These are phyloP conservation scores for Boletellus sp. DNA, from an alignment of 768 basidiomycete genomes.

Conservation along the genomic window DNA sequence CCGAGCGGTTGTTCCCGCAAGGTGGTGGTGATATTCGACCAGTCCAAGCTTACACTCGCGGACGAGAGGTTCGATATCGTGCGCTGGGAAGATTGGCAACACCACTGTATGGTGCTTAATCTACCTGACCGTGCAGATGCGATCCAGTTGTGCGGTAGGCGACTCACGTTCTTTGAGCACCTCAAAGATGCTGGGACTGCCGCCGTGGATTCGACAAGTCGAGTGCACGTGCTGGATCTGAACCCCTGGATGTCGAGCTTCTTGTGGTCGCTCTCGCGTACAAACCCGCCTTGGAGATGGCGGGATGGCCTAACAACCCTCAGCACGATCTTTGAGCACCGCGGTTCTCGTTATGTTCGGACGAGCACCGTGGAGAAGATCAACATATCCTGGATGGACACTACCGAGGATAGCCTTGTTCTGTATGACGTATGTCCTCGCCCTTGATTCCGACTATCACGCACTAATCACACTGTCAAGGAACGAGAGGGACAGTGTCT, in stretches of 20 bases:
- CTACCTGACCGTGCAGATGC: slow-evolving; percentile 30
- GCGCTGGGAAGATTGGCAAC: slow-evolving; percentile 56
- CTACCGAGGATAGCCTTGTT: slow-evolving; percentile 60
- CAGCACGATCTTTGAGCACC: slow-evolving; percentile 28
- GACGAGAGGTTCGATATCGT: slow-evolving; percentile 44
- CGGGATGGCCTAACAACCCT: slow-evolving; percentile 22
- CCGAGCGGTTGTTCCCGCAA: slow-evolving; percentile 34
- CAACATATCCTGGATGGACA: slow-evolving; percentile 47
- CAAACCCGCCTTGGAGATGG: slow-evolving; percentile 31
- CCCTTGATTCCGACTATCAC: not conserved
- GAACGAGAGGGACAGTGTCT: slow-evolving; percentile 32
- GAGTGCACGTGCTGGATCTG: slow-evolving; percentile 30
- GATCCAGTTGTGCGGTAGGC: slow-evolving; percentile 28
- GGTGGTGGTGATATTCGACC: slow-evolving; percentile 53
- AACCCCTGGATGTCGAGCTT: slow-evolving; percentile 26
- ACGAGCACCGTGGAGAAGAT: slow-evolving; percentile 43
- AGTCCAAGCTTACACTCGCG: slow-evolving; percentile 45
- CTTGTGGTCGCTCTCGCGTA: slow-evolving; percentile 25
- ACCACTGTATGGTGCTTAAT: slow-evolving; percentile 32
- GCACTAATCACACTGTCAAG: slow-evolving; percentile 13
- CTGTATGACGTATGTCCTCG: slow-evolving; percentile 46
- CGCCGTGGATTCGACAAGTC: slow-evolving; percentile 16
- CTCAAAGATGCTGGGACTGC: slow-evolving; percentile 13
- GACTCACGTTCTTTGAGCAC: slow-evolving; percentile 31
- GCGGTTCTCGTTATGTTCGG: slow-evolving; percentile 25